Percentiles rank a stretch among this genome's conserved stretches.
Evolutionary conservation across 495 filamentous ascomycete genomes (phyloP).

Genomic region (Podospora sp.): DNA sequence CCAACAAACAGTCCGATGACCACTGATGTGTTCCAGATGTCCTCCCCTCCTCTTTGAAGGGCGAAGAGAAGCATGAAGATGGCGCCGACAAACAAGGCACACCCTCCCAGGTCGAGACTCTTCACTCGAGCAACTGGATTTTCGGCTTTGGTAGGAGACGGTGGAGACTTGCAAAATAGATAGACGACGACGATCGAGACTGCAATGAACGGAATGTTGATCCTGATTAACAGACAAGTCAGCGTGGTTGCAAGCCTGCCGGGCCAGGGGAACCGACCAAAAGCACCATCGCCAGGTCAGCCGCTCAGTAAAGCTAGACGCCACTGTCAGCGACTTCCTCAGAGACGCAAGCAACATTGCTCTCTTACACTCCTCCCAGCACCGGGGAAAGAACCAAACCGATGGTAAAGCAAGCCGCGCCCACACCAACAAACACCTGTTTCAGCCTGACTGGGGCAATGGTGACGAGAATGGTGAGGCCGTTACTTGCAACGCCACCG

Average conservation of each 20-base stretch:
- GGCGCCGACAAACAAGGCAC: conserved; percentile 62
- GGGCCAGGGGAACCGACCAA: background rate
- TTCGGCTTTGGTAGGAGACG: background rate
- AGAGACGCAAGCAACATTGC: background rate
- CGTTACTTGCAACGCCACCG: conserved; percentile 35
- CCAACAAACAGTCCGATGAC: conserved; percentile 69
- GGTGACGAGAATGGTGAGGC: conserved; percentile 32
- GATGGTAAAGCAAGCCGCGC: conserved; percentile 65
- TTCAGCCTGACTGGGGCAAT: conserved; percentile 38
- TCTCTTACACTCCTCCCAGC: conserved; percentile 4
- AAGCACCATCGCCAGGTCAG: conserved; percentile 5
- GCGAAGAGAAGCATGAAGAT: conserved; percentile 71
- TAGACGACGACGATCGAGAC: conserved; percentile 13
- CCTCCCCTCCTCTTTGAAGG: conserved; percentile 77
- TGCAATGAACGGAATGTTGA: conserved; percentile 18
- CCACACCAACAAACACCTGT: conserved; percentile 37
- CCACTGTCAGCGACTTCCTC: background rate
- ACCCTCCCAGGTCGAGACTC: conserved; percentile 66
- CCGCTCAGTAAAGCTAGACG: background rate
- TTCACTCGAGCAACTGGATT: conserved; percentile 52
- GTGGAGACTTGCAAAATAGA: conserved; percentile 13
- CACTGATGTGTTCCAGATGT: conserved; percentile 62
- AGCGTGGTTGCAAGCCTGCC: background rate
- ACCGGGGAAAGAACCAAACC: conserved; percentile 55
- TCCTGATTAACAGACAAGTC: conserved; percentile 7